Evolutionary conservation across 2,329 filamentous ascomycete species (phyloP).

Genomic region (Harringtonia lauricola): DNA sequence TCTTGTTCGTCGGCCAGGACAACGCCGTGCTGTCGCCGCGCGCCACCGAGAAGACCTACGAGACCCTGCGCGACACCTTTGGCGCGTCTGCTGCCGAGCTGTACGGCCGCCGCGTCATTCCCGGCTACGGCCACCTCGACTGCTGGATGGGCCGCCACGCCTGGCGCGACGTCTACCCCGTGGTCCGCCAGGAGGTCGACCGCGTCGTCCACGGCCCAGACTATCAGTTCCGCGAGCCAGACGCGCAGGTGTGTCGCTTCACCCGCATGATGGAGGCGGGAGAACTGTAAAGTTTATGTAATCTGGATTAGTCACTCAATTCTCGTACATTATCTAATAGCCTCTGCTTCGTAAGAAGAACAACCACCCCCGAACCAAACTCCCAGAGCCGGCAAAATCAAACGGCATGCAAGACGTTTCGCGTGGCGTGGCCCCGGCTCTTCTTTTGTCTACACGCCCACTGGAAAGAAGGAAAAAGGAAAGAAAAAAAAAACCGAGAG

Average conservation of each 20-base stretch:
- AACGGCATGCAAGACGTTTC: not conserved
- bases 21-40: conserved; percentile 45
- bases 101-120: conserved; percentile 41
- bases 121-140: conserved; percentile 49
- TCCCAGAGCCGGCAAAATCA: too few species aligned
- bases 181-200: conserved; percentile 43
- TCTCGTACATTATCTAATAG: not conserved
- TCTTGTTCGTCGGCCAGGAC: conserved; percentile 44
- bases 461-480: too few species aligned
- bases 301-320: not conserved
- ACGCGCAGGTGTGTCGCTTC: conserved; percentile 29
- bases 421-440: too few species aligned
- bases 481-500: too few species aligned
- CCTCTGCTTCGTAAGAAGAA: not conserved
- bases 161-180: conserved; percentile 48
- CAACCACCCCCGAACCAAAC: not conserved
- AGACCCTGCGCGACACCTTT: conserved; percentile 39
- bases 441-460: too few species aligned
- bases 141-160: conserved; percentile 51
- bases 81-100: conserved; percentile 22
- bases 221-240: conserved; percentile 31
- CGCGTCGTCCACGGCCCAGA: conserved; percentile 32
- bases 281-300: conserved; percentile 17
- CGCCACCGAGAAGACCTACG: conserved; percentile 42
- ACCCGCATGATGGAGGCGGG: conserved; percentile 27